Evolutionary conservation across 148 eudicot species (phyloP).

Genomic region (Cornus kousa): DNA sequence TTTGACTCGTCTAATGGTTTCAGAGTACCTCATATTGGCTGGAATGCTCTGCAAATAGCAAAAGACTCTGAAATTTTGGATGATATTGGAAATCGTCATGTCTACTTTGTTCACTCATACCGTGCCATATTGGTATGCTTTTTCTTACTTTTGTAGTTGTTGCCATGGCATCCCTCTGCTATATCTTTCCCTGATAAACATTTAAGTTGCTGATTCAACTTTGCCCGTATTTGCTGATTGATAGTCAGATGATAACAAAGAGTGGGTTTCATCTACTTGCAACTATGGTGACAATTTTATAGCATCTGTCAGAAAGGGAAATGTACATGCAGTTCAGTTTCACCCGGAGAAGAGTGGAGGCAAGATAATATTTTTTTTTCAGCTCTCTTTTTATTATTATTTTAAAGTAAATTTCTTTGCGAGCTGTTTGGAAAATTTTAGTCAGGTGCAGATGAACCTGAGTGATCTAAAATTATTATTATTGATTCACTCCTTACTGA

Average conservation of each 20-base stretch:
- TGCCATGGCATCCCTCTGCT: constrained; percentile 6
- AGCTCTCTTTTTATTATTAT: too few species aligned
- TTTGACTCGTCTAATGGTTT: constrained; percentile 76
- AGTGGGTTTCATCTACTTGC: constrained; percentile 97
- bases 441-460: background rate
- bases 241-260: constrained; percentile 77
- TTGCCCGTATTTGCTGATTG: constrained; percentile 15
- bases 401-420: background rate
- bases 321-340: constrained; percentile 94
- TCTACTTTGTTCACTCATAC: constrained; percentile 97
- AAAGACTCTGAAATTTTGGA: constrained; percentile 72
- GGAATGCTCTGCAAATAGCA: constrained; percentile 74
- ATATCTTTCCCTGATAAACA: constrained; percentile 10
- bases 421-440: background rate
- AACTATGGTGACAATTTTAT: constrained; percentile 81
- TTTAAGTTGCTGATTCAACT: background rate
- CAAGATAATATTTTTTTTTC: constrained; percentile 22
- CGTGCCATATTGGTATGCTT: constrained; percentile 83
- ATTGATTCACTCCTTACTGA: too few species aligned
- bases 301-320: constrained; percentile 84
- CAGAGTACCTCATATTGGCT: constrained; percentile 94
- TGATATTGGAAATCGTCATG: constrained; percentile 74
- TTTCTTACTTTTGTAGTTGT: constrained; percentile 2
- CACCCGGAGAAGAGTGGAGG: constrained; percentile 99
- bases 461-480: background rate